Evolutionary conservation across 495 filamentous ascomycete genomes (phyloP).

Genomic region (Aspergillus cavernicola): DNA sequence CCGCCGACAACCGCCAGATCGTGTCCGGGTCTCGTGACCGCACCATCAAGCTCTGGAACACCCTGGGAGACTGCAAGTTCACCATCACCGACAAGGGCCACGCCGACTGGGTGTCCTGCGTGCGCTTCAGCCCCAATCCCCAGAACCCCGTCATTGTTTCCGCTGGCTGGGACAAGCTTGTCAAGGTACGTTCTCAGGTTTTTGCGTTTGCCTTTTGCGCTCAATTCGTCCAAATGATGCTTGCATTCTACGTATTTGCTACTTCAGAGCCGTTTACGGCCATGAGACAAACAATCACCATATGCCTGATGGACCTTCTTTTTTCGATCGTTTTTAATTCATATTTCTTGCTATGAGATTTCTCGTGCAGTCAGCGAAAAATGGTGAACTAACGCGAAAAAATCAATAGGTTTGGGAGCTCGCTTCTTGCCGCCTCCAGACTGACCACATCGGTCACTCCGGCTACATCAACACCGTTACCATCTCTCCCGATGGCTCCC

Average conservation of each 20-base stretch:
- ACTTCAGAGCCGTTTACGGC: slow-evolving; percentile 96
- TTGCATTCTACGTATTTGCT: slow-evolving; percentile 98
- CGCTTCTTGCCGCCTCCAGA: slow-evolving; percentile 97
- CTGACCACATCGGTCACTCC: slow-evolving; percentile 99
- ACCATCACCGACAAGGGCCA: slow-evolving; percentile 99
- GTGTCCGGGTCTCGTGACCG: slow-evolving; percentile 97
- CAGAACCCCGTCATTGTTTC: slow-evolving; percentile 99
- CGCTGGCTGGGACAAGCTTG: slow-evolving; percentile 98
- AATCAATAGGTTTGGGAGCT: slow-evolving; percentile 99
- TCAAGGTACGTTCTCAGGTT: slow-evolving; percentile 75
- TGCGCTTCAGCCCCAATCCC: slow-evolving; percentile 98
- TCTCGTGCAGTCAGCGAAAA: not conserved
- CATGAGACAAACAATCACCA: slow-evolving; percentile 96
- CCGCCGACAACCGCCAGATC: slow-evolving; percentile 99
- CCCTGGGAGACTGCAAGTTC: slow-evolving; percentile 99
- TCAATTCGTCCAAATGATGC: slow-evolving; percentile 71
- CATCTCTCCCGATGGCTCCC: slow-evolving; percentile 98
- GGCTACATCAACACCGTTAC: slow-evolving; percentile 99
- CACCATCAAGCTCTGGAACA: slow-evolving; percentile 99
- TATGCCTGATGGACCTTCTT: slow-evolving; percentile 69
- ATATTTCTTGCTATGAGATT: slow-evolving; percentile 11
- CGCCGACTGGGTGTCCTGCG: slow-evolving; percentile 99
- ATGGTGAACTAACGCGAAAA: slow-evolving; percentile 23
- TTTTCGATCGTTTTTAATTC: slow-evolving; percentile 21
- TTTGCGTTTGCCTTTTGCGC: slow-evolving; percentile 14